Evolutionary conservation across 2,329 filamentous ascomycete species (phyloP).

Genomic region (Thielaviopsis ethacetica): DNA sequence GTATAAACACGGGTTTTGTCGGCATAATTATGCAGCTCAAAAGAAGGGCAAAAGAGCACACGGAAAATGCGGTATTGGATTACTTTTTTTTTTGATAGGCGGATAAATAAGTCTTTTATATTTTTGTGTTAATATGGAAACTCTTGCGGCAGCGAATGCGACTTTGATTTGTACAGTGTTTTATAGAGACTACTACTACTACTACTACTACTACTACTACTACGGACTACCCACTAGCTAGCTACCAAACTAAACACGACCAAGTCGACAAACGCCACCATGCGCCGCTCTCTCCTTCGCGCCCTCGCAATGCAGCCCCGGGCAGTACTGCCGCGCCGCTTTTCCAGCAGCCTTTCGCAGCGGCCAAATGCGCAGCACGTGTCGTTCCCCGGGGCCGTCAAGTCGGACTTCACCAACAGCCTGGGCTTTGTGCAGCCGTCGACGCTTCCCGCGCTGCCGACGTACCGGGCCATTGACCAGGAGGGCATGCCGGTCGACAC

Average conservation of each 20-base stretch:
- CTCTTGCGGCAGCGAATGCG: too few relatives aligned
- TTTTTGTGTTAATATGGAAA: too few relatives aligned
- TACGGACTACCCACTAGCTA: too few relatives aligned
- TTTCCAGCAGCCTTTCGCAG: constrained; percentile 35
- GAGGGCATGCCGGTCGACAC: constrained; percentile 71
- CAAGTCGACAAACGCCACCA: too few relatives aligned
- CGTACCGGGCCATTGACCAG: constrained; percentile 82
- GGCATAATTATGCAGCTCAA: not conserved
- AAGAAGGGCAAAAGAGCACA: not conserved
- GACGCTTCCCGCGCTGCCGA: constrained; percentile 61
- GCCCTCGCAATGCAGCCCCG: not conserved
- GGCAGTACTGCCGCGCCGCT: not conserved
- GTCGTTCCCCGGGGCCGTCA: constrained; percentile 85
- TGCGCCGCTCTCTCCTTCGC: not conserved
- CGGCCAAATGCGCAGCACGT: constrained; percentile 38
- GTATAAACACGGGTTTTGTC: constrained; percentile 2
- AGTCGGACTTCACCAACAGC: constrained; percentile 74
- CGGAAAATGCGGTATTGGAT: not conserved
- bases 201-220: too few relatives aligned
- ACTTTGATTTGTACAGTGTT: too few relatives aligned
- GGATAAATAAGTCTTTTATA: too few relatives aligned
- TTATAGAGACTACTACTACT: too few relatives aligned
- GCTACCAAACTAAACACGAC: too few relatives aligned
- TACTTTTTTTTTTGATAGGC: not conserved
- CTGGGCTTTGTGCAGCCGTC: constrained; percentile 65